Evolutionary conservation across 192 early-diverging fungal genomes (phyloP).

Genomic region (Coemansia sp.): DNA sequence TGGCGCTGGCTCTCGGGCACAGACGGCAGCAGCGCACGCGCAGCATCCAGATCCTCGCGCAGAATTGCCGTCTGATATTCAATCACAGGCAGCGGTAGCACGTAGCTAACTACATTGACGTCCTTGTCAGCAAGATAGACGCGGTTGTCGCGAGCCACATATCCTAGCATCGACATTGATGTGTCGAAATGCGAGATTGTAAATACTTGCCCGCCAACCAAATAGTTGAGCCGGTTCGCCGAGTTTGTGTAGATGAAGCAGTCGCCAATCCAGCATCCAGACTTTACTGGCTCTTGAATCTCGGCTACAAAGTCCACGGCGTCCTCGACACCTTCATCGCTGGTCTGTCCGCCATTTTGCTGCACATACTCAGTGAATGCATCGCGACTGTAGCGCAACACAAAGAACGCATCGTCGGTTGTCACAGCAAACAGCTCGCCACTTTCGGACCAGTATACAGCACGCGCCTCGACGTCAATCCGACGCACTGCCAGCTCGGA

Average conservation of each 20-base stretch:
- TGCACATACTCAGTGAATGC: slow-evolving; percentile 76
- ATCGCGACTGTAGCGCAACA: slow-evolving; percentile 89
- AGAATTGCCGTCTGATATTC: slow-evolving; percentile 98
- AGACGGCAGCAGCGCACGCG: slow-evolving; percentile 76
- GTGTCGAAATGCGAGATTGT: slow-evolving; percentile 96
- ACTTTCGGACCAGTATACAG: slow-evolving; percentile 93
- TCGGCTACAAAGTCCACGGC: slow-evolving; percentile 95
- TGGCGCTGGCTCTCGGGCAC: slow-evolving; percentile 86
- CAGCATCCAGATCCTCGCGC: slow-evolving; percentile 86
- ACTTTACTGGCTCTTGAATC: slow-evolving; percentile 85
- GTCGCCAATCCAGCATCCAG: slow-evolving; percentile 97
- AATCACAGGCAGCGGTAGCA: slow-evolving; percentile 88
- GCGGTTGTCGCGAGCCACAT: slow-evolving; percentile 90
- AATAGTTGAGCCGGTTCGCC: slow-evolving; percentile 89
- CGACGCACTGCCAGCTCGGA: slow-evolving; percentile 85
- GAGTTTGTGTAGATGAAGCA: slow-evolving; percentile 97
- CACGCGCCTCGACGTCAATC: slow-evolving; percentile 88
- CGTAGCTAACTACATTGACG: slow-evolving; percentile 83
- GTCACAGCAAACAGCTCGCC: slow-evolving; percentile 90
- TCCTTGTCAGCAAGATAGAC: slow-evolving; percentile 95
- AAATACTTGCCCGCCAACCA: slow-evolving; percentile 91
- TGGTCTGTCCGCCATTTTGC: slow-evolving; percentile 63
- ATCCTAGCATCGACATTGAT: slow-evolving; percentile 90
- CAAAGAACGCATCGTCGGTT: slow-evolving; percentile 91
- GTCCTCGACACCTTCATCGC: slow-evolving; percentile 95